Base-by-base conservation (phyloP, 192 early-diverging fungal genomes). In the Cladochytrium replicatum region DNA sequence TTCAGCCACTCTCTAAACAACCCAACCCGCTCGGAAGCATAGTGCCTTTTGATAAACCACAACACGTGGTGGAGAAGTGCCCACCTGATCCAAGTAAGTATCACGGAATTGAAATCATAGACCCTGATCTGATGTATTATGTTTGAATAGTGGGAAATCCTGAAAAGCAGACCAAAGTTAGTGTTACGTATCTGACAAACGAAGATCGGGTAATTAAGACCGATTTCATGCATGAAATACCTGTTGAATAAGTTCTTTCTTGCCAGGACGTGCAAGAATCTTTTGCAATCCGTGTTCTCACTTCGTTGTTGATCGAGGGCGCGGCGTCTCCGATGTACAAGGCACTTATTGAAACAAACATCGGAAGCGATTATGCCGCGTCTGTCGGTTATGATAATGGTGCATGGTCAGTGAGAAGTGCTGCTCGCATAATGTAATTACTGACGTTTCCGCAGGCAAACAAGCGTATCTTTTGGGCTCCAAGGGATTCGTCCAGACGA, bases 301-400 rank as follows among this genome's bases (percentile, higher is more conserved):
- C 86, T 2, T 75, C 74, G 41, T 67, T 97, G 45, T 65, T 97
- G n/a, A 67, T 88, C 9, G 82, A 88, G 56, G 92, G 93, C 4
- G 63, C 89, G 34, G 77, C 89, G 8, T 81, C 89, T 17, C 93
- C 93, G 9, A 90, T 97, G 88, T 88, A 93, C 60, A 75, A 91
- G 57, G 86, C 87, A 26, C 68, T 97, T 48, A 93, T 97, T 39
- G 90, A 93, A 52, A 75, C 85, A 41, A 83, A 86, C 34, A 62
- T 97, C 5, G 93, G 88, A 27, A 76, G 86, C 0, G 93, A 93
- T 43, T 97, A 90, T 67, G 83, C 82, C 41, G 72, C 84, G 6
- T 87, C 85, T 45, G 92, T 88, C 11, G 93, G 93, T n/a, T 97
- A 93, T 56, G 83, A 85, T 55, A 67, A 70, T 26, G 81, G 74